Conservation (phyloP, 257 asterid species). For the Ligustrum vulgare region DNA sequence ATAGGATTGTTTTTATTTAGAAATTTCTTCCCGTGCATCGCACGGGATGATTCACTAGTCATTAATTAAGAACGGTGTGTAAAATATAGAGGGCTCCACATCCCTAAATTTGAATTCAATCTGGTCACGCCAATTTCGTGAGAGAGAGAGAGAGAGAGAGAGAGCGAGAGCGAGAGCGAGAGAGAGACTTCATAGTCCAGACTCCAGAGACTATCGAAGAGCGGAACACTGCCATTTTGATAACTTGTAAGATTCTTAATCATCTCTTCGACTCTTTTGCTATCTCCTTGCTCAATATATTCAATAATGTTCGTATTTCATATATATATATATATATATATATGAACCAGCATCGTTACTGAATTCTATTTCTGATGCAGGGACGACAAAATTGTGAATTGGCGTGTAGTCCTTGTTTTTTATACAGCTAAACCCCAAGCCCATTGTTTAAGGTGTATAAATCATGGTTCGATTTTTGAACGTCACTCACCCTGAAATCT, state of each 20-base stretch:
- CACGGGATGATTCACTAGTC: too few relatives aligned
- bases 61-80: too few relatives aligned
- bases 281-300: background rate
- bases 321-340: background rate
- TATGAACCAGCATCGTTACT: background rate
- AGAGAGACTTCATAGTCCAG: background rate
- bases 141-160: slow-evolving; percentile 22
- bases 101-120: slow-evolving; percentile 26
- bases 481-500: background rate
- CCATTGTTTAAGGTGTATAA: slow-evolving; percentile 1
- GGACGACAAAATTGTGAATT: slow-evolving; percentile 30
- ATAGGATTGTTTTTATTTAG: too few relatives aligned
- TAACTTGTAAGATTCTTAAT: slow-evolving; percentile 31
- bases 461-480: slow-evolving; percentile 3
- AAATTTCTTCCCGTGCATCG: too few relatives aligned
- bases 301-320: background rate
- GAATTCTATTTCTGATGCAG: slow-evolving; percentile 15
- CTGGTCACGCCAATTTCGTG: slow-evolving; percentile 2
- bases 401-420: slow-evolving; percentile 11
- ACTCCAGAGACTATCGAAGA: slow-evolving; percentile 3
- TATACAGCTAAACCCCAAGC: slow-evolving; percentile 9
- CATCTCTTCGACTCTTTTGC: background rate
- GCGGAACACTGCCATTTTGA: slow-evolving; percentile 29
- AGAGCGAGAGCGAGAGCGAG: slow-evolving; percentile 27
- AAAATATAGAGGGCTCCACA: slow-evolving; percentile 20